Conservation (phyloP, 495 filamentous ascomycete genomes). For the Daldinia loculata region DNA sequence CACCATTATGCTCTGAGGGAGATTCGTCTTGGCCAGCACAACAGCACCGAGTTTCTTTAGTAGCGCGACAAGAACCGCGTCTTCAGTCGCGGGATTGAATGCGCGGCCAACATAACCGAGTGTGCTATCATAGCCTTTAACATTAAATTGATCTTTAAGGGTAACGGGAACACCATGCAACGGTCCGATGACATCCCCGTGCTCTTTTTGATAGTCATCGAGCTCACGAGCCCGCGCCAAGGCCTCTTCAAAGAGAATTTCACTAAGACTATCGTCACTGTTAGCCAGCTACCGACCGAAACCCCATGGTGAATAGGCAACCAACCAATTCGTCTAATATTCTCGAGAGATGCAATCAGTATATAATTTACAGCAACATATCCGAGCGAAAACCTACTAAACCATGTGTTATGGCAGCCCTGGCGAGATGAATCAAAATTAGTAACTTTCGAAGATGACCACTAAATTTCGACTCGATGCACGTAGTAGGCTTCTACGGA, state of each 20-base stretch:
- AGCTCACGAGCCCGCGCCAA: constrained; percentile 66
- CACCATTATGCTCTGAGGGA: constrained; percentile 83
- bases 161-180: constrained; percentile 80
- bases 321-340: constrained; percentile 55
- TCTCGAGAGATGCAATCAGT: not conserved
- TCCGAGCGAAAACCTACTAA: constrained; percentile 36
- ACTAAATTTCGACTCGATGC: not conserved
- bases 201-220: constrained; percentile 62
- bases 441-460: not conserved
- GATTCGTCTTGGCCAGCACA: constrained; percentile 84
- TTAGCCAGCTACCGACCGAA: not conserved
- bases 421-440: constrained; percentile 6
- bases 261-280: constrained; percentile 63
- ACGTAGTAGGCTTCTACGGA: constrained; percentile 21
- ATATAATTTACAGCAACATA: constrained; percentile 12
- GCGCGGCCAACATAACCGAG: constrained; percentile 76
- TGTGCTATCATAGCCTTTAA: constrained; percentile 77
- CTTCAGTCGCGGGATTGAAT: constrained; percentile 59
- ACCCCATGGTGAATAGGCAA: constrained; percentile 5
- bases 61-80: constrained; percentile 73
- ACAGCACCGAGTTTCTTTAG: constrained; percentile 82
- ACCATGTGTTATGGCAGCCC: constrained; percentile 33
- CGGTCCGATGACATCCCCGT: constrained; percentile 62
- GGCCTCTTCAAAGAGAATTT: constrained; percentile 67
- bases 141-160: constrained; percentile 79